Base-by-base conservation (phyloP, 148 eudicot genomes). In the Limonium bicolor region DNA sequence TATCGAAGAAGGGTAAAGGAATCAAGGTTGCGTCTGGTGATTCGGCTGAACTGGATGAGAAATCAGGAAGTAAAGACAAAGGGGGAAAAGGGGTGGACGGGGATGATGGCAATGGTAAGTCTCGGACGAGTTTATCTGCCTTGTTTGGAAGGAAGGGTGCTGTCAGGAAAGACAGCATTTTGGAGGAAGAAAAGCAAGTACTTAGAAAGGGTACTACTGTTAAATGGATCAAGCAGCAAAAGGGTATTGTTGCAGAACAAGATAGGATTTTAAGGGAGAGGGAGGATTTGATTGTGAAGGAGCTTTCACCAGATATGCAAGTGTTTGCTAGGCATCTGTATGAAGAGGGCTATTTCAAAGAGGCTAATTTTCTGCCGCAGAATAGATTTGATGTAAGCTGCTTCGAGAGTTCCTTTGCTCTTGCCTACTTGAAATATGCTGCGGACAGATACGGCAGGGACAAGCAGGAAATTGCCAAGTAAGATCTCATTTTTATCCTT, bases 391-490 rank as follows among this genome's bases (percentile, higher is more conserved):
- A 76, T 53, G 18, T 50, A 9, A 53, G 51, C 37, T 58, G 65
- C 51, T 84, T 84, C 17, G 62, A 68, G 67, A 56, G 48, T 32
- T 62, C 53, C 14, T 76, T 70, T 64, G 94, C 61, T 8, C 67
- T 74, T 19, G 61, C 63, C 28, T 84, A 53, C 39, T 20, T 84
- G 4, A 71, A 61, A 71, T 50, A n/a, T 52, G 85, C 78, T 3
- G 67, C 77, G 2, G 76, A 68, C 72, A 62, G 56, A 41, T 84
- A 70, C 59, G 88, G 78, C n/a, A 41, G 42, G 50, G 75, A 76
- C 43, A 55, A 71, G 27, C 76, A 63, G 34, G 77, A 76, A 33
- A 71, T 80, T 42, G 56, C 74, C 3, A 61, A 53, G 94, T 84
- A 69, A 65, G 82, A 46, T 47, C 14, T 22, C 36, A 15, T 9